Evolutionary conservation across 257 asterid species (phyloP), one percentile per base, ranked within the genome.

Genomic region (Plantago elongata): DNA sequence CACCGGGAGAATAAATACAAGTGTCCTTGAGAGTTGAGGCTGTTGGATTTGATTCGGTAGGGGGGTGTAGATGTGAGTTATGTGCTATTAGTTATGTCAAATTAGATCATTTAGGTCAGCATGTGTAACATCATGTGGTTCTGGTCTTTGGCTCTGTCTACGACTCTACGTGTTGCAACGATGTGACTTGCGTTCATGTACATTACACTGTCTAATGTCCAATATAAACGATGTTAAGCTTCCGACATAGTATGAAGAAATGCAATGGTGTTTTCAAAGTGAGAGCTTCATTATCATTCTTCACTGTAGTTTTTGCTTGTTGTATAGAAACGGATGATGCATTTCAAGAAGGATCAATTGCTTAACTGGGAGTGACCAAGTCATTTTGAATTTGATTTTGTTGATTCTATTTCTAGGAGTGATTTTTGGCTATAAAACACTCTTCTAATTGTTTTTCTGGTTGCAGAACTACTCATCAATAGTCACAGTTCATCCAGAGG

Each of bases 401-500:
- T 46, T 30, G 6, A 1, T 47, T 68, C 40, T 40, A 40, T 16
- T 48, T n/a, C n/a, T n/a, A n/a, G n/a, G n/a, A 38, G 34, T 42
- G 9, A 4, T n/a, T 59, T 40, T 11, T 54, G 45, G 50, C 17
- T 12, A 7, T 22, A 63, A 43, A 18, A 44, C 18, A 45, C n/a
- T 11, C 34, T 17, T 15, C 48, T 51, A 14, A 13, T 48, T 15
- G 58, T 14, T 10, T 54, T 37, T 42, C n/a, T 52, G 14, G 68
- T 45, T 75, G 88, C 82, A 89, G 95, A 87, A 89, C 76, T 89
- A 87, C 81, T 74, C 88, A 55, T 87, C 97, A 40, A 75, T 83
- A 22, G 66, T 89, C 66, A 83, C 92, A 0, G 95, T 84, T 56
- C 97, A 87, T 62, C 84, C 97, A 0, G 88, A 89, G 85, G 66